Conservation (phyloP, 2,329 filamentous ascomycete genomes). For the Pseudogymnoascus sp. region DNA sequence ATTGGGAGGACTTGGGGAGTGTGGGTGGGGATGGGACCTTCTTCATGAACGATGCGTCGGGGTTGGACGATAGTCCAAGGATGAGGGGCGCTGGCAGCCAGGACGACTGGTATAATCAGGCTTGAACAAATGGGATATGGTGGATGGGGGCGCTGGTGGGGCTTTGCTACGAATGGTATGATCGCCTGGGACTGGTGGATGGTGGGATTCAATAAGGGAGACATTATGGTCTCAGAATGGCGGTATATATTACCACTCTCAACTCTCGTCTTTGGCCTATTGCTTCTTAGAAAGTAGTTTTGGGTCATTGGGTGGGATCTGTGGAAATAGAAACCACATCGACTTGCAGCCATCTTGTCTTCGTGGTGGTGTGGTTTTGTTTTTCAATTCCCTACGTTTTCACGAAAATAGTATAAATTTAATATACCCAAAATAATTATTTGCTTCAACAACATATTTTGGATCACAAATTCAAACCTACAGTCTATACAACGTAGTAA, state of each 20-base stretch:
- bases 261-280: slow-evolving; percentile 5
- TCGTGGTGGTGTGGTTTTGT: not conserved
- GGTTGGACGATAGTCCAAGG: slow-evolving; percentile 1
- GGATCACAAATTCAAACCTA: not conserved
- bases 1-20: slow-evolving; percentile 38
- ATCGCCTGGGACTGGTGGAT: not conserved
- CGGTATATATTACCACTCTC: slow-evolving; percentile 9
- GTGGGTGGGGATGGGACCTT: not conserved
- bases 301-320: not conserved
- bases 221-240: not conserved
- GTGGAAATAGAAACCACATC: not conserved
- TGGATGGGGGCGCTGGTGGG: not conserved
- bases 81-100: not conserved
- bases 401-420: not conserved
- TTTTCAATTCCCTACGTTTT: not conserved
- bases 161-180: not conserved
- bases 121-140: not conserved
- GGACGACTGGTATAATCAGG: slow-evolving; percentile 8
- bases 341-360: not conserved
- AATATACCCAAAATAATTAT: not conserved
- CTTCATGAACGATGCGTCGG: not conserved
- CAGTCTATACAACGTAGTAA: not conserved
- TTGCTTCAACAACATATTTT: not conserved
- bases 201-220: not conserved
- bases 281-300: slow-evolving; percentile 3